Evolutionary conservation across 371 early-diverging fungal genomes (phyloP), one percentile per base, ranked within the genome.

Genomic region (Syncephalastrum contaminatum): DNA sequence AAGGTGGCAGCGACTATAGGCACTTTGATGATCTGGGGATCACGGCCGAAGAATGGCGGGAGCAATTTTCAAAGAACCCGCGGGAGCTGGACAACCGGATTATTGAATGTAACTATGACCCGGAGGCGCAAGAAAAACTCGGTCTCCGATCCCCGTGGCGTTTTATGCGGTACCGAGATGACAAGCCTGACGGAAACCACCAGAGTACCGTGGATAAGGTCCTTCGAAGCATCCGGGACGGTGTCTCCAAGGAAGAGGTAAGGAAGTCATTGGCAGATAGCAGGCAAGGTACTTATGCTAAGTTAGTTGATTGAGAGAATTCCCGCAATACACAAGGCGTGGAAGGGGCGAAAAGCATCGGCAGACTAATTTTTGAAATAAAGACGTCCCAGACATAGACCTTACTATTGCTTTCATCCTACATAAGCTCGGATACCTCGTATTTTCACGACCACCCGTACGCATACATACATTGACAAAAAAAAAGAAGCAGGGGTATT

Each of bases 131-230:
- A 43, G 66, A 77, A 20, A 69, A 77, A 10, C 51, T 63, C 13
- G 48, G 65, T 16, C 59, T 80, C 20, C 58, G 44, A 16, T 74
- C 74, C 5, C 76, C 80, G 4, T 97, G 97, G 97, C 66, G 82
- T 21, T 89, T 95, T 55, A 82, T 95, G 84, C 81, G 94, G 36
- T 89, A 88, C 60, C 83, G 97, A 58, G 82, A 86, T 40, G 97
- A 97, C 69, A 97, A 97, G 66, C 69, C 72, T 0, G 81, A 86
- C 27, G 93, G 87, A 4, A 97, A 97, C 63, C 90, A 92, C 57
- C 62, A 75, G 15, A 70, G 78, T 19, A 86, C 89, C 0, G 88
- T 91, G 12, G 62, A 76, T 13, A 88, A 84, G 50, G 88, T 95
- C 3, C 50, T 88, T 19, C 60, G 79, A 20, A 92, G 94, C 66